Evolutionary conservation across 179 eudicot species (phyloP).

Genomic region (Silene coronaria): DNA sequence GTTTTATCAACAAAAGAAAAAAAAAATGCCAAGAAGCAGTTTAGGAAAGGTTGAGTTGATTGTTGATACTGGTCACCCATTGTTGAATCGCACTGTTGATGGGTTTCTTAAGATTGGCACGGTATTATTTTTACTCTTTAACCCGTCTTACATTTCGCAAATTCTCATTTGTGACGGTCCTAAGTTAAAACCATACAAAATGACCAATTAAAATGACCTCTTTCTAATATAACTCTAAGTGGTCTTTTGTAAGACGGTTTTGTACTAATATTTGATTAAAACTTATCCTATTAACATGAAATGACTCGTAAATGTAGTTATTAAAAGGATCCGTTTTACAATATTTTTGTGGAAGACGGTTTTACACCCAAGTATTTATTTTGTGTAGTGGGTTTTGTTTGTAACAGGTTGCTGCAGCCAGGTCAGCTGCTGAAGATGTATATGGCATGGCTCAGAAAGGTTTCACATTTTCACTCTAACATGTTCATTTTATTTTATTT

Average conservation of each 20-base stretch:
- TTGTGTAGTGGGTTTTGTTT: neutral
- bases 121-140: slow-evolving; percentile 26
- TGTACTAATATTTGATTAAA: no score
- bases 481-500: neutral
- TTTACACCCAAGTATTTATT: neutral
- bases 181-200: no score
- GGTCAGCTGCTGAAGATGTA: slow-evolving; percentile 64
- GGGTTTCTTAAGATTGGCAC: slow-evolving; percentile 81
- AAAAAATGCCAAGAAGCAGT: slow-evolving; percentile 48
- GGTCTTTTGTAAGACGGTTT: no score
- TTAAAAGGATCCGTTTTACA: no score
- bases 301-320: no score
- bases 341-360: neutral
- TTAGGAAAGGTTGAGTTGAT: slow-evolving; percentile 40
- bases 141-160: neutral
- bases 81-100: slow-evolving; percentile 63
- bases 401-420: slow-evolving; percentile 64
- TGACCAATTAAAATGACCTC: no score
- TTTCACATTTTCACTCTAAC: neutral
- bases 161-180: no score
- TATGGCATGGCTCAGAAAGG: slow-evolving; percentile 49
- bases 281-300: no score
- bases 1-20: neutral
- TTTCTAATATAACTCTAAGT: no score
- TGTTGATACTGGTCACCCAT: slow-evolving; percentile 62